Evolutionary conservation across 2,329 filamentous ascomycete genomes (phyloP).

Genomic region (Phialophora expanda): DNA sequence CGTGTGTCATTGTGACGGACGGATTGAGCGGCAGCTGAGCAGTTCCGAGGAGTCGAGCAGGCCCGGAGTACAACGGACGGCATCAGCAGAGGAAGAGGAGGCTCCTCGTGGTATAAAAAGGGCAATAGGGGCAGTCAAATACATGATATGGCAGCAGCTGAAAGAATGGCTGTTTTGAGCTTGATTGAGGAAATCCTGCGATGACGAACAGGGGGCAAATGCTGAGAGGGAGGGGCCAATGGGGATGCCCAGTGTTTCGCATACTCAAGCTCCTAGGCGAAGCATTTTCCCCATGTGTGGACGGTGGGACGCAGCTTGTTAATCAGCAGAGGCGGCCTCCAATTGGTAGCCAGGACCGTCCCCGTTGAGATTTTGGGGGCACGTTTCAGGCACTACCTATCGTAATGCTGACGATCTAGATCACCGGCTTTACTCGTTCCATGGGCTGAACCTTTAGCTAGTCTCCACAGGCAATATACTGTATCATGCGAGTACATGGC

Average conservation of each 20-base stretch:
- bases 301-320: background rate
- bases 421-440: background rate
- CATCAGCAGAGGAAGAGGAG: background rate
- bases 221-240: background rate
- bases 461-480: background rate
- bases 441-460: background rate
- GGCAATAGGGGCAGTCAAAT: background rate
- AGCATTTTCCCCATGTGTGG: conserved; percentile 2
- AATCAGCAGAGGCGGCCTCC: background rate
- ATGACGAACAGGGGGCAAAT: background rate
- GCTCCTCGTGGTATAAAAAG: background rate
- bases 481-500: background rate
- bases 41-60: background rate
- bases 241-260: background rate
- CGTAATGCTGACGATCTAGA: background rate
- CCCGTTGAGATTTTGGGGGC: background rate
- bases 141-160: background rate
- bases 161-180: background rate
- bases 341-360: background rate
- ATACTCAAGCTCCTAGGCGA: conserved; percentile 1
- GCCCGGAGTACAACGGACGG: background rate
- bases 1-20: conserved; percentile 8
- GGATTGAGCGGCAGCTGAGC: background rate
- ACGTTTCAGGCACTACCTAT: background rate
- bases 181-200: background rate